These are phyloP conservation scores for Boletus tomentosulus DNA, from an alignment of 768 basidiomycete genomes.

Conservation along the genomic window DNA sequence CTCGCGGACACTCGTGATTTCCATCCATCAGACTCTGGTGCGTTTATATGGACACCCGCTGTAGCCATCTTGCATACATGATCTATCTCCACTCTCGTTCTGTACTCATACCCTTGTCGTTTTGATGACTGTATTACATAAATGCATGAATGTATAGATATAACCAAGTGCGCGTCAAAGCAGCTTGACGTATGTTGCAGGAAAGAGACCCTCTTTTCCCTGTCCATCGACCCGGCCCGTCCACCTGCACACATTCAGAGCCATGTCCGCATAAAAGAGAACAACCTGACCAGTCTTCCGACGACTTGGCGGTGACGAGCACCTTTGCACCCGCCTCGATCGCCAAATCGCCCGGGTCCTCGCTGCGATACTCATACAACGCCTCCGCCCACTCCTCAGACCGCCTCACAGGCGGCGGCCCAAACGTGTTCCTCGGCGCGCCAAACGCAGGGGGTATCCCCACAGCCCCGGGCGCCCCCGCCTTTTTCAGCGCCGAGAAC, in stretches of 20 bases:
- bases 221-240: constrained; percentile 57
- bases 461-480: constrained; percentile 39
- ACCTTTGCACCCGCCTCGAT: constrained; percentile 56
- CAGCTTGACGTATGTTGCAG: constrained; percentile 65
- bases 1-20: constrained; percentile 20
- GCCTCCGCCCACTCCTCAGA: constrained; percentile 74
- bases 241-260: constrained; percentile 47
- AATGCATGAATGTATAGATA: background rate
- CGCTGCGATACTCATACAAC: constrained; percentile 69
- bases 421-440: constrained; percentile 41
- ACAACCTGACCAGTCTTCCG: constrained; percentile 66
- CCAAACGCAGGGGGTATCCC: constrained; percentile 37
- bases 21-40: constrained; percentile 13
- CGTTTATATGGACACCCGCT: constrained; percentile 25
- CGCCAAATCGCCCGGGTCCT: constrained; percentile 62
- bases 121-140: constrained; percentile 7
- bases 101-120: constrained; percentile 27
- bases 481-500: constrained; percentile 19
- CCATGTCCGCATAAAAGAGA: background rate
- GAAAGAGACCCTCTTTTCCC: constrained; percentile 57
- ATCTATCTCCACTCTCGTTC: constrained; percentile 30
- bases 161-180: constrained; percentile 30
- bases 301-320: constrained; percentile 60
- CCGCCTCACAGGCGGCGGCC: constrained; percentile 50
- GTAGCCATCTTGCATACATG: constrained; percentile 21